A percentile compares a stretch with the other conserved stretches of the same genome.
These are phyloP conservation scores for Pseudogymnoascus verrucosus DNA, from an alignment of 2,329 filamentous ascomycete species.

Conservation along the genomic window DNA sequence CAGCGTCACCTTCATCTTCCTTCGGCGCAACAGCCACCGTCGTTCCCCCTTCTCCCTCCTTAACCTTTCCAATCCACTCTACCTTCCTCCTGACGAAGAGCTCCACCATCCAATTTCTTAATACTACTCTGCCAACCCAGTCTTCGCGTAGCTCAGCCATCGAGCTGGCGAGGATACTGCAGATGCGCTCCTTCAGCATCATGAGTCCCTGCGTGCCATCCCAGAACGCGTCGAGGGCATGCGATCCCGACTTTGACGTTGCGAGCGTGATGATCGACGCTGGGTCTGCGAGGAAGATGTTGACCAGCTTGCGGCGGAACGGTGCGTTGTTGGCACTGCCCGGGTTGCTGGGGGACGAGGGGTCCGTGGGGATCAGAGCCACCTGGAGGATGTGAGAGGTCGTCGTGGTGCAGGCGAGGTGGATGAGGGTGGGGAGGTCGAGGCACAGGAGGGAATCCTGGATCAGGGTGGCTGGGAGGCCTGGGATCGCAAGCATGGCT, in stretches of 20 bases:
- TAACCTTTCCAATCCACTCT: slow-evolving; percentile 57
- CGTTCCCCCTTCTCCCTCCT: slow-evolving; percentile 34
- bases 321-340: slow-evolving; percentile 42
- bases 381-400: slow-evolving; percentile 57
- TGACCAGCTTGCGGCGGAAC: slow-evolving; percentile 55
- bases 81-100: slow-evolving; percentile 53
- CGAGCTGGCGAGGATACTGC: slow-evolving; percentile 50
- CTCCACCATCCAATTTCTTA: slow-evolving; percentile 70
- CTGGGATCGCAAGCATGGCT: slow-evolving; percentile 67
- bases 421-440: slow-evolving; percentile 45
- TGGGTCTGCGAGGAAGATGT: slow-evolving; percentile 39
- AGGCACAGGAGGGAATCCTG: slow-evolving; percentile 63
- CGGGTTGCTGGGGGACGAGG: slow-evolving; percentile 31
- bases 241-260: slow-evolving; percentile 54
- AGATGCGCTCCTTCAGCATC: slow-evolving; percentile 60
- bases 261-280: slow-evolving; percentile 28
- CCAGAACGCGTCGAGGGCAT: slow-evolving; percentile 61
- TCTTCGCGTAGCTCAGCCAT: slow-evolving; percentile 57
- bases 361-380: slow-evolving; percentile 47
- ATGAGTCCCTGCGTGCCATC: slow-evolving; percentile 53
- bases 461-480: slow-evolving; percentile 59
- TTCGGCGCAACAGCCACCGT: not conserved
- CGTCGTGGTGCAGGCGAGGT: slow-evolving; percentile 47
- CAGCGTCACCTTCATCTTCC: not conserved
- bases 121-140: slow-evolving; percentile 57